Percentiles rank a stretch among this genome's conserved stretches.
phyloP scores from a whole-genome alignment of 1,284 basidiomycete species.

The Trichosporon coremiiforme region DNA sequence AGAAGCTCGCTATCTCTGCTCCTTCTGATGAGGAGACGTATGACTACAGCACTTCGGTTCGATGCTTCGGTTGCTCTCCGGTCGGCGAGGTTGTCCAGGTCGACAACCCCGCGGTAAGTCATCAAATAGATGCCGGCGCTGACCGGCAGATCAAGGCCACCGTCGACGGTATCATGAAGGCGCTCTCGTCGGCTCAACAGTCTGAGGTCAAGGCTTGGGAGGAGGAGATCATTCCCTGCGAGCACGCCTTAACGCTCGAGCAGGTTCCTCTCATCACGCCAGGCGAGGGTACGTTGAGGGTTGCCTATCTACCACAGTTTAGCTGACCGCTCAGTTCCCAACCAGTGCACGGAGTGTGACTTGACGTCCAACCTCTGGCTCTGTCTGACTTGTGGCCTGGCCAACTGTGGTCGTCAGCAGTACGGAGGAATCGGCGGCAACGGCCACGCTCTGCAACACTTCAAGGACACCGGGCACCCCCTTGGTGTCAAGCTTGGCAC shows the following conservation, averaged over 20 bases:
- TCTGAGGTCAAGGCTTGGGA: constrained; percentile 98
- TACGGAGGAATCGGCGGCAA: constrained; percentile 86
- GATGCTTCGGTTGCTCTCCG: constrained; percentile 71
- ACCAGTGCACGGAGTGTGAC: constrained; percentile 75
- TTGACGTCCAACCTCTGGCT: constrained; percentile 92
- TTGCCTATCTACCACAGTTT: background rate
- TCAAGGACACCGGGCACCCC: constrained; percentile 71
- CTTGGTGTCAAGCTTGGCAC: constrained; percentile 94
- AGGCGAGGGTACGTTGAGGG: constrained; percentile 39
- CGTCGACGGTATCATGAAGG: constrained; percentile 72
- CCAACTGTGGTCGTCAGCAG: constrained; percentile 88
- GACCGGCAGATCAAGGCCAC: constrained; percentile 62
- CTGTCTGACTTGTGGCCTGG: constrained; percentile 89
- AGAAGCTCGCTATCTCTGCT: constrained; percentile 82
- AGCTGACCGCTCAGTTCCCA: constrained; percentile 63
- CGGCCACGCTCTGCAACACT: constrained; percentile 86
- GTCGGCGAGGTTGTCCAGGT: constrained; percentile 62
- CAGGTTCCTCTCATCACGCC: constrained; percentile 60
- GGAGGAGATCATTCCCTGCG: constrained; percentile 85
- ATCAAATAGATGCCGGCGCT: background rate
- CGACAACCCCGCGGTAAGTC: constrained; percentile 56
- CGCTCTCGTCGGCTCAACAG: constrained; percentile 84
- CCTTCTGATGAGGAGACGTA: constrained; percentile 88
- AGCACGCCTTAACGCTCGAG: constrained; percentile 78
- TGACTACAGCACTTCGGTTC: constrained; percentile 67